Base-by-base conservation (phyloP, 2,329 filamentous ascomycete genomes). In the Fusarium domesticum region DNA sequence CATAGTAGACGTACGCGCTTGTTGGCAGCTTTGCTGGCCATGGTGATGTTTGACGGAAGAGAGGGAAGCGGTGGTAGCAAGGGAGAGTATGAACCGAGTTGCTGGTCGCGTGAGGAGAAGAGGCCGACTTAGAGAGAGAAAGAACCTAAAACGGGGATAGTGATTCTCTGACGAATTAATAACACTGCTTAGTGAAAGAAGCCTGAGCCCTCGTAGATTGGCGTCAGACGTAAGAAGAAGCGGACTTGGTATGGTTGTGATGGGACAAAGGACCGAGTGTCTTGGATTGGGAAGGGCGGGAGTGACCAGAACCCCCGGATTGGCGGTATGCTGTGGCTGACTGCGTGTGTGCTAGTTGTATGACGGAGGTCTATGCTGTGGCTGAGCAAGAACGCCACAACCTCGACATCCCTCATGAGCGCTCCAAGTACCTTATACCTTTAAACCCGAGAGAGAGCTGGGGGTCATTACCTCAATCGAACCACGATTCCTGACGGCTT, bases 1-100 rank as follows among this genome's bases (percentile, higher is more conserved):
- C 28, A 28, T 34, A n/a, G 10, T 36, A 28, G 66, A 45, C 79
- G 57, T 72, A 84, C 83, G 64, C 85, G 79, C 70, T 86, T 88
- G 67, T 82, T 82, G 16, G 85, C 84, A 56, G 84, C 83, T 64
- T 83, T 83, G 61, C 81, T 87, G 39, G 85, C 84, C 84, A 88
- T 88, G 52, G 45, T 47, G 51, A 42, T 33, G 48, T 39, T 47
- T 23, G 25, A 14, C 18, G 38, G 18, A 23, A 42, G 39, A n/a
- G 35, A 37, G 36, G 36, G 39, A 23, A 41, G 18, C 23, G 23
- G 23, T 12, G 23, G 30, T n/a, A 28, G 31, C 42, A 30, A 43
- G 42, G 33, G 38, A 18, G 31, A 48, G 59, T 46, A 47, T 50
- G 55, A 60, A 57, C 55, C 58, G 55, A n/a, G 54, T 58, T 51